These are phyloP conservation scores for Persicaria tinctoria DNA, from an alignment of 148 eudicot genomes.

Conservation along the genomic window DNA sequence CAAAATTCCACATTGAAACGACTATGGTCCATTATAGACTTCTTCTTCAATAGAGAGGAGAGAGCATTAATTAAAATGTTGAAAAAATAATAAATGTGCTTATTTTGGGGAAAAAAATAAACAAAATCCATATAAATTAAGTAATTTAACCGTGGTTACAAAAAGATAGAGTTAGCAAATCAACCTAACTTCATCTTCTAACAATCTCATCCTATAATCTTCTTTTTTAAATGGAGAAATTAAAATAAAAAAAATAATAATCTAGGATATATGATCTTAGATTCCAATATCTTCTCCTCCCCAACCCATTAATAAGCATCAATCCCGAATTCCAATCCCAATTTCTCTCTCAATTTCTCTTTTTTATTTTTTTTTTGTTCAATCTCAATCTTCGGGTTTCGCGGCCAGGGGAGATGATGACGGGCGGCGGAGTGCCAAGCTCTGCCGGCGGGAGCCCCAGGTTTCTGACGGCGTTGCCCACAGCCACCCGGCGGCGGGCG, in stretches of 20 bases:
- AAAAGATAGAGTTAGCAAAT: background rate
- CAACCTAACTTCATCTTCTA: background rate
- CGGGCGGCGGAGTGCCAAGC: slow-evolving; percentile 8
- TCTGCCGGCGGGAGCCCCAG: slow-evolving; percentile 1
- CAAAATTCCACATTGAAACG: no score
- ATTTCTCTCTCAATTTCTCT: background rate
- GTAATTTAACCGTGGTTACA: background rate
- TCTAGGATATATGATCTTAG: background rate
- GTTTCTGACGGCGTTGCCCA: background rate
- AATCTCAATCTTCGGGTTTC: background rate
- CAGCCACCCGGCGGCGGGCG: background rate
- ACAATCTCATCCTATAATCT: background rate
- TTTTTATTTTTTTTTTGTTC: background rate
- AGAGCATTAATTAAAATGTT: no score
- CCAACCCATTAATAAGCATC: background rate
- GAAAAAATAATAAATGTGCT: no score
- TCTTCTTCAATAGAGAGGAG: background rate
- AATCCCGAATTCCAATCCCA: background rate
- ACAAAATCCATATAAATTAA: no score
- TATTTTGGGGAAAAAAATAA: no score
- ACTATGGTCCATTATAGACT: background rate
- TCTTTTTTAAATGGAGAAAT: no score
- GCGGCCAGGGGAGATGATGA: background rate
- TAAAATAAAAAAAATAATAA: no score
- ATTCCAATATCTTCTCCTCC: background rate